Evolutionary conservation across 441 rosid species (phyloP).

Genomic region (Cnidoscolus chayamansa): DNA sequence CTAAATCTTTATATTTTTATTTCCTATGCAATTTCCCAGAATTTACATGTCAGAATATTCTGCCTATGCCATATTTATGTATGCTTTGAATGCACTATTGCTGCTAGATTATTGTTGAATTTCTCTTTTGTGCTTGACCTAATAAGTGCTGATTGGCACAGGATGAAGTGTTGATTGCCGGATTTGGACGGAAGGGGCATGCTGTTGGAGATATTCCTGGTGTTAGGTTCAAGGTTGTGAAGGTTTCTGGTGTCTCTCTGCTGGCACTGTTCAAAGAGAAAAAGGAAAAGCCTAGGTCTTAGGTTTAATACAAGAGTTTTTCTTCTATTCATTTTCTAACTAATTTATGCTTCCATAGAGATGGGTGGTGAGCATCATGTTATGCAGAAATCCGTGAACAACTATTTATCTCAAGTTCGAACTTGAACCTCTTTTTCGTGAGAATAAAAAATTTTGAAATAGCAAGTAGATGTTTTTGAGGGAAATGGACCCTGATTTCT

Average conservation of each 20-base stretch:
- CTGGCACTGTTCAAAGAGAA: conserved; percentile 71
- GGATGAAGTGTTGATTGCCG: conserved; percentile 77
- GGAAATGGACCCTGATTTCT: neutral
- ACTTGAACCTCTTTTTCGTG: neutral
- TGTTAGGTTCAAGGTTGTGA: conserved; percentile 78
- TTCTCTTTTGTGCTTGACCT: neutral
- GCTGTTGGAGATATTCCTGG: conserved; percentile 86
- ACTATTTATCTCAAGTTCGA: neutral
- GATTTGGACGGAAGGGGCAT: conserved; percentile 73
- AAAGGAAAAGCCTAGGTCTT: conserved; percentile 81
- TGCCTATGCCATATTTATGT: neutral
- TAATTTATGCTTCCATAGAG: neutral
- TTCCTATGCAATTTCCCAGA: neutral
- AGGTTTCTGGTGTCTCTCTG: conserved; percentile 74
- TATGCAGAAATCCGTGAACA: conserved; percentile 4
- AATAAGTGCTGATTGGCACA: conserved; percentile 12
- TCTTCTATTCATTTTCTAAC: no score
- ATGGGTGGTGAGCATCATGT: conserved; percentile 7
- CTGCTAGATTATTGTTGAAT: no score
- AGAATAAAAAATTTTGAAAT: neutral
- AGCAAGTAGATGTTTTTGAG: no score
- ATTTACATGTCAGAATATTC: no score
- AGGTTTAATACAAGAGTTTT: neutral
- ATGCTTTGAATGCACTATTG: neutral
- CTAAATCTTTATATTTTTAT: neutral